Conservation (phyloP, 208 protist species). For the Leishmania tarentolae region DNA sequence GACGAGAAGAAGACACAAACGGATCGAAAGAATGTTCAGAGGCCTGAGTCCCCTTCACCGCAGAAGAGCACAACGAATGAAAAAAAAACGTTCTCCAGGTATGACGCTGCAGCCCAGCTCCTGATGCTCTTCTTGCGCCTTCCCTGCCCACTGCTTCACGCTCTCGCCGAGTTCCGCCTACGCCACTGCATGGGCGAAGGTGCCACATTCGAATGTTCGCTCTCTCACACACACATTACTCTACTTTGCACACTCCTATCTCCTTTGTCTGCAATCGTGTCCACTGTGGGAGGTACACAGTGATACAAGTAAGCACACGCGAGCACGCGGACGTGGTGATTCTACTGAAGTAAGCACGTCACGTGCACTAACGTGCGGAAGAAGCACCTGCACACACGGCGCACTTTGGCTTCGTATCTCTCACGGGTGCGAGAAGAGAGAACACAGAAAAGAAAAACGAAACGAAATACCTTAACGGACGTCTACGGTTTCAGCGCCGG, state of each 20-base stretch:
- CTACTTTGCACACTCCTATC: not conserved
- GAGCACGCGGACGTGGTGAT: not conserved
- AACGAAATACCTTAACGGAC: not conserved
- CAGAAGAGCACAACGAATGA: too few species aligned
- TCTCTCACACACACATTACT: not conserved
- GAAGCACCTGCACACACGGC: not conserved
- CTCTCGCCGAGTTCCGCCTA: not conserved
- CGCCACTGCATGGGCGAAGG: not conserved
- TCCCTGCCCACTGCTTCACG: not conserved
- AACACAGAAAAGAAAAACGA: not conserved
- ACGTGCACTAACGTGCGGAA: not conserved
- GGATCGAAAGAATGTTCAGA: too few species aligned
- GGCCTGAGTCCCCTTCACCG: too few species aligned
- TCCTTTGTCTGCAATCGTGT: not conserved
- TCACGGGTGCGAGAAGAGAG: not conserved
- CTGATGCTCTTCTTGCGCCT: not conserved
- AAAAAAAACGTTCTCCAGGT: too few species aligned
- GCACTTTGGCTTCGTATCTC: not conserved
- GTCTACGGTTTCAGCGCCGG: not conserved
- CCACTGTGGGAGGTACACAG: not conserved
- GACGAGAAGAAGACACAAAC: too few species aligned
- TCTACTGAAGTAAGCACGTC: not conserved
- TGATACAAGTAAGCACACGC: not conserved
- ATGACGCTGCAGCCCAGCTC: too few species aligned
- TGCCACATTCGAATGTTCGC: not conserved